These are phyloP conservation scores for Tetraselmis chui DNA, from an alignment of 139 green algal species.

Conservation along the genomic window DNA sequence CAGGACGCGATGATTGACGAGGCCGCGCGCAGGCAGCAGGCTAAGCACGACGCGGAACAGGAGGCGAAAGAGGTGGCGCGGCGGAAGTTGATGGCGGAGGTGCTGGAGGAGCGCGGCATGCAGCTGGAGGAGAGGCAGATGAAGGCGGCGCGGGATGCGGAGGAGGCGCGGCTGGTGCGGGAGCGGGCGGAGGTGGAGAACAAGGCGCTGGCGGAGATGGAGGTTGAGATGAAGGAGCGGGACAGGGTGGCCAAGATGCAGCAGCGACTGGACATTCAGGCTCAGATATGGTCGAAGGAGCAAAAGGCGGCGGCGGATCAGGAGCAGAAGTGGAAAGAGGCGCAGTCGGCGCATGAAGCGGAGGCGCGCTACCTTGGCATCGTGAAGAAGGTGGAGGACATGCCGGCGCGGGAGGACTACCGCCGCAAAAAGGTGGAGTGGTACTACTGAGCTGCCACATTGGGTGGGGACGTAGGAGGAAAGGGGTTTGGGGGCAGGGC, in stretches of 20 bases:
- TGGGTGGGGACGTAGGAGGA: too few relatives aligned
- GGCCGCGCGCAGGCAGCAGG: conserved; percentile 27
- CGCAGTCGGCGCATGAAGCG: conserved; percentile 10
- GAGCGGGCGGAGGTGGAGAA: conserved; percentile 15
- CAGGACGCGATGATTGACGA: conserved; percentile 39
- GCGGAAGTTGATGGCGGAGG: conserved; percentile 39
- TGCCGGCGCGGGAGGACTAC: conserved; percentile 25
- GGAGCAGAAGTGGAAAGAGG: conserved; percentile 32
- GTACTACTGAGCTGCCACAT: conserved; percentile 17
- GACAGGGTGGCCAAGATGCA: conserved; percentile 13
- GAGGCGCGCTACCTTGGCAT: conserved; percentile 22
- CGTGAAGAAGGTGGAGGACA: conserved; percentile 16
- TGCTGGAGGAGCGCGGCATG: conserved; percentile 39
- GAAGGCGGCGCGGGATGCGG: conserved; percentile 13
- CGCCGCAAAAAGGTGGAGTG: conserved; percentile 31
- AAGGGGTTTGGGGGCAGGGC: not conserved
- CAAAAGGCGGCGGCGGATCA: conserved; percentile 40
- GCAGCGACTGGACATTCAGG: conserved; percentile 39
- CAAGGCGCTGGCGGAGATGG: not conserved
- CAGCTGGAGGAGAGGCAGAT: conserved; percentile 39
- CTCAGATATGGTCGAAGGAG: conserved; percentile 33
- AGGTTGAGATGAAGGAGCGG: conserved; percentile 12
- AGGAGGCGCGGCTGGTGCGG: conserved; percentile 14
- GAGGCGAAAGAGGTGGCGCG: conserved; percentile 34
- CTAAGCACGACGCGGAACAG: conserved; percentile 37